Evolutionary conservation across 805 yeast species (phyloP).

Genomic region (Teunomyces aglyptinius): DNA sequence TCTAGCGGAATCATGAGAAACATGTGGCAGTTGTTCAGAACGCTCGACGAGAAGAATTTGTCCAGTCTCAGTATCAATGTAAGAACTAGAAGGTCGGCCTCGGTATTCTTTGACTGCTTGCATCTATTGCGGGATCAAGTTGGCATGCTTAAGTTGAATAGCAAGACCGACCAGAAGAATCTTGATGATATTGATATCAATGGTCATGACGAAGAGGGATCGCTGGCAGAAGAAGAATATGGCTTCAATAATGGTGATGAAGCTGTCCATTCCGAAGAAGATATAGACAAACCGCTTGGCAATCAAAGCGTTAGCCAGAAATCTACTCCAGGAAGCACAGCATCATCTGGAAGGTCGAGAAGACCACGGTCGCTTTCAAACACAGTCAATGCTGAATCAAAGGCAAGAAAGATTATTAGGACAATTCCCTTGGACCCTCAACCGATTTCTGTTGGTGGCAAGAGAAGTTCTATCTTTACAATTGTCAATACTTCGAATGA

Average conservation of each 20-base stretch:
- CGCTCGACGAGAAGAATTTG: slow-evolving; percentile 55
- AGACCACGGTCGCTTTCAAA: slow-evolving; percentile 53
- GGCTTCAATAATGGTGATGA: slow-evolving; percentile 19
- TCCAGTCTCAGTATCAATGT: slow-evolving; percentile 51
- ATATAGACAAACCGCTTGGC: slow-evolving; percentile 6
- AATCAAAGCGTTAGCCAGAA: slow-evolving; percentile 20
- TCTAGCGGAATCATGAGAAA: slow-evolving; percentile 92
- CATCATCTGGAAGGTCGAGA: slow-evolving; percentile 30
- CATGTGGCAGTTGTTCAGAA: slow-evolving; percentile 84
- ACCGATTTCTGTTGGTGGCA: slow-evolving; percentile 53
- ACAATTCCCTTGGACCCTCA: slow-evolving; percentile 83
- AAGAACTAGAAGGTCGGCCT: slow-evolving; percentile 85
- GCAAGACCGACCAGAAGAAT: slow-evolving; percentile 22
- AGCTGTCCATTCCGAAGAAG: slow-evolving; percentile 16
- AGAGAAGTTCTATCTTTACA: slow-evolving; percentile 38
- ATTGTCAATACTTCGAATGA: slow-evolving; percentile 33
- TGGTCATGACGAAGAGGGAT: slow-evolving; percentile 18
- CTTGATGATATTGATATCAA: slow-evolving; percentile 18
- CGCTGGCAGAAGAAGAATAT: slow-evolving; percentile 16
- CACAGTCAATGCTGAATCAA: slow-evolving; percentile 61
- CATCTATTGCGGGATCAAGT: slow-evolving; percentile 83
- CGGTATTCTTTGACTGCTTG: slow-evolving; percentile 87
- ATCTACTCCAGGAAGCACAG: slow-evolving; percentile 38
- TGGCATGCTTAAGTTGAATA: slow-evolving; percentile 71
- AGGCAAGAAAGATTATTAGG: slow-evolving; percentile 70